These are phyloP conservation scores for Fusarium devonianum DNA, from an alignment of 2,329 filamentous ascomycete genomes.

Conservation along the genomic window DNA sequence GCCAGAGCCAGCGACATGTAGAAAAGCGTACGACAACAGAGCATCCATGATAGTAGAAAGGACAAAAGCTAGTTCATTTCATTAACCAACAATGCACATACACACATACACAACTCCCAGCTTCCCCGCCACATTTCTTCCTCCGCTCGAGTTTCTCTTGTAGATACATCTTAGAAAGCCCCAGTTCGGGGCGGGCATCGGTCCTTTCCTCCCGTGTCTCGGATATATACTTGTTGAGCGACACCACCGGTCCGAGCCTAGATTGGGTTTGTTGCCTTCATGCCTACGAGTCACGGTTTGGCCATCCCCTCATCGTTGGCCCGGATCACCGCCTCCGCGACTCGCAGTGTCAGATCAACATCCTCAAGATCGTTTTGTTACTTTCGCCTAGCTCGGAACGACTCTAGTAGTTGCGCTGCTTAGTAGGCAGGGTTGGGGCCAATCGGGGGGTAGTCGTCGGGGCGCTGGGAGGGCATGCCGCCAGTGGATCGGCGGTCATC, in stretches of 20 bases:
- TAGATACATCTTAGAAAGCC: slow-evolving; percentile 40
- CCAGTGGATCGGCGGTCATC: slow-evolving; percentile 59
- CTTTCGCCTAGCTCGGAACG: slow-evolving; percentile 22
- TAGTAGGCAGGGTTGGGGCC: slow-evolving; percentile 58
- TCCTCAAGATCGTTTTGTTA: slow-evolving; percentile 17
- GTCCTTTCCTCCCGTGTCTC: slow-evolving; percentile 34
- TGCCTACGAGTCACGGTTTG: slow-evolving; percentile 16
- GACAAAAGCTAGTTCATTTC: slow-evolving; percentile 42
- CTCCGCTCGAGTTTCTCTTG: slow-evolving; percentile 28
- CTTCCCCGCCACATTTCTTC: slow-evolving; percentile 11
- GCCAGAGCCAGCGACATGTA: too few relatives aligned
- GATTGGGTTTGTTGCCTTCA: slow-evolving; percentile 17
- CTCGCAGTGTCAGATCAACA: slow-evolving; percentile 9
- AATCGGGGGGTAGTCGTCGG: slow-evolving; percentile 57
- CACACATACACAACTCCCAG: slow-evolving; percentile 36
- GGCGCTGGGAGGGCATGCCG: slow-evolving; percentile 50
- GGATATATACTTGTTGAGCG: slow-evolving; percentile 43
- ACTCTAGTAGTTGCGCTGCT: slow-evolving; percentile 24
- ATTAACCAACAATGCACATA: slow-evolving; percentile 42
- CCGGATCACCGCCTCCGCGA: slow-evolving; percentile 18
- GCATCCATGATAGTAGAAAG: too few relatives aligned
- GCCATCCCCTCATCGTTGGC: slow-evolving; percentile 3
- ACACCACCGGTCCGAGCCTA: slow-evolving; percentile 37
- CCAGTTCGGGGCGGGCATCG: slow-evolving; percentile 33
- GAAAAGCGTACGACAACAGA: too few relatives aligned